Evolutionary conservation across 2,329 filamentous ascomycete genomes (phyloP).

Genomic region (Paramyrothecium roridum): DNA sequence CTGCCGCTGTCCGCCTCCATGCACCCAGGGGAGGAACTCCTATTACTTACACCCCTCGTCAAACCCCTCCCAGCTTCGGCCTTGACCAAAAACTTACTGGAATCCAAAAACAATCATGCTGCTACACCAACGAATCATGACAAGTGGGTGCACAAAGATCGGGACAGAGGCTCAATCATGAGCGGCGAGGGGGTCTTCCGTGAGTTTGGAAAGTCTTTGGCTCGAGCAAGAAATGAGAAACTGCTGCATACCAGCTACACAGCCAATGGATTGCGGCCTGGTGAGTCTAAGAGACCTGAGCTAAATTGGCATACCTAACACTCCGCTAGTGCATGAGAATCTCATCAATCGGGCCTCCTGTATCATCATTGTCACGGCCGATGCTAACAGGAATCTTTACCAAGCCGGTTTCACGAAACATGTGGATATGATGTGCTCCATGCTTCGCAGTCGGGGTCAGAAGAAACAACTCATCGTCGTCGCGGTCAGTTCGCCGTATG

Average conservation of each 20-base stretch:
- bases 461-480: conserved; percentile 90
- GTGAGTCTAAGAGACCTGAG: conserved; percentile 25
- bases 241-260: conserved; percentile 94
- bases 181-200: conserved; percentile 91
- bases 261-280: conserved; percentile 82
- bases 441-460: conserved; percentile 71
- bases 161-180: conserved; percentile 65
- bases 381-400: conserved; percentile 91
- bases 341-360: conserved; percentile 84
- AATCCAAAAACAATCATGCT: conserved; percentile 41
- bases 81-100: conserved; percentile 68
- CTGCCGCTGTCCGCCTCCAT: conserved; percentile 80
- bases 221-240: conserved; percentile 79
- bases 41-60: conserved; percentile 83
- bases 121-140: conserved; percentile 44
- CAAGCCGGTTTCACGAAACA: conserved; percentile 95
- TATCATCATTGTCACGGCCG: conserved; percentile 87
- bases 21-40: conserved; percentile 81
- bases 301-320: conserved; percentile 6
- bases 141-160: conserved; percentile 53
- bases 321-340: conserved; percentile 71
- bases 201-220: conserved; percentile 83
- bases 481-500: conserved; percentile 91
- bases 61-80: conserved; percentile 91
- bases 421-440: conserved; percentile 90